These are phyloP conservation scores for Fusarium humuli DNA, from an alignment of 2,329 filamentous ascomycete species.

Conservation along the genomic window DNA sequence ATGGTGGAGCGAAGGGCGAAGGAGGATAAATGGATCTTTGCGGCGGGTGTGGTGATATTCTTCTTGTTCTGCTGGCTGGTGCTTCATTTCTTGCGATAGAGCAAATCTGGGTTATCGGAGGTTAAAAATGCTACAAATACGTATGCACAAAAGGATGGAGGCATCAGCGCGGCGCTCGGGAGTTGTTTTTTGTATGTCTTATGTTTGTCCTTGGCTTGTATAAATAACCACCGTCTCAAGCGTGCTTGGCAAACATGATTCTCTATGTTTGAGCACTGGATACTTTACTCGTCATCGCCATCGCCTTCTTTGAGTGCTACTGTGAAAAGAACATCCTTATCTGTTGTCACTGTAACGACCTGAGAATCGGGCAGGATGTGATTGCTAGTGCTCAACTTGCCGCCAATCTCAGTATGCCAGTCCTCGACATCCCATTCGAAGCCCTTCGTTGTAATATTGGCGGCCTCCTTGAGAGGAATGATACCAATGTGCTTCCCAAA, in stretches of 20 bases:
- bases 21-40: constrained; percentile 99
- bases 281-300: constrained; percentile 49
- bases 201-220: constrained; percentile 26
- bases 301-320: constrained; percentile 67
- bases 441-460: constrained; percentile 81
- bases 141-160: constrained; percentile 25
- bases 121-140: constrained; percentile 20
- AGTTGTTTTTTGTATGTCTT: constrained; percentile 37
- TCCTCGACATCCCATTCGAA: constrained; percentile 90
- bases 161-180: constrained; percentile 48
- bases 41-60: constrained; percentile 86
- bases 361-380: constrained; percentile 71
- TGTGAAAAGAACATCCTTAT: constrained; percentile 77
- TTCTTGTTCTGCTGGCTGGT: constrained; percentile 93
- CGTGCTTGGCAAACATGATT: constrained; percentile 14
- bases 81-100: constrained; percentile 78
- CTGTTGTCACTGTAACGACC: constrained; percentile 72
- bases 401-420: constrained; percentile 83
- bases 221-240: constrained; percentile 23
- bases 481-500: constrained; percentile 88
- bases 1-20: constrained; percentile 93
- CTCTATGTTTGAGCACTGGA: not conserved
- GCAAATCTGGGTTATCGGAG: not conserved
- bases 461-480: constrained; percentile 82
- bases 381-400: constrained; percentile 82